Base-by-base conservation (phyloP, 805 yeast species). In the Suhomyces faveliae region DNA sequence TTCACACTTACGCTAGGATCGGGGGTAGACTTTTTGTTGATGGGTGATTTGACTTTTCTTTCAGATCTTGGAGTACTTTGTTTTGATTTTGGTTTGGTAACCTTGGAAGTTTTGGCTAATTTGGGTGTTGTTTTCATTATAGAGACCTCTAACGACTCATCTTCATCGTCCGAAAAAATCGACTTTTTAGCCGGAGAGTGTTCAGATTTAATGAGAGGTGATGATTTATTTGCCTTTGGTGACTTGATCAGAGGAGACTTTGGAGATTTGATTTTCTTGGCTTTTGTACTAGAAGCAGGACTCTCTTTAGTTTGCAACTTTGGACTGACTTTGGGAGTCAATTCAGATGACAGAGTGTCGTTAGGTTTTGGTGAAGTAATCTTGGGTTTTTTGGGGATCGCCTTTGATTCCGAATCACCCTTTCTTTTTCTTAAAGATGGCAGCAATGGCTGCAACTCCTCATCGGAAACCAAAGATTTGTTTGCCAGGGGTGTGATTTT, bases 361-460 rank as follows among this genome's bases (percentile, higher is more conserved):
- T 21, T 33, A 4, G 24, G 12, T 21, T 43, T 40, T 15, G 46
- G 46, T n/a, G 49, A 30, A 11, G 33, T 33, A 4, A 39, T 43
- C 37, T 35, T 43, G 17, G 45, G 10, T 10, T 35, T 17, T n/a
- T 49, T 47, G 35, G 38, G 24, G 13, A 35, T 46, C 13, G 42
- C 42, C 35, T 24, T 37, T 5, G 35, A 12, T 15, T 30, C 40
- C 10, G 48, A 15, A 10, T 21, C 43, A 23, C 22, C 24, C n/a
- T 38, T 23, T 25, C 43, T 45, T 23, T 45, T 40, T 40, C 46
- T 48, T 15, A 35, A 23, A 6, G 43, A 19, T 4, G 35, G 25
- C 5, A 40, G 17, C 17, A 42, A 21, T 1, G 70, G 64, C 49
- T 71, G 76, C 53, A 70, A 71, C 3, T 70, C 69, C 8, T 67